phyloP scores from a whole-genome alignment of 164 flowering plant species.

The Paratinospora sagittata region DNA sequence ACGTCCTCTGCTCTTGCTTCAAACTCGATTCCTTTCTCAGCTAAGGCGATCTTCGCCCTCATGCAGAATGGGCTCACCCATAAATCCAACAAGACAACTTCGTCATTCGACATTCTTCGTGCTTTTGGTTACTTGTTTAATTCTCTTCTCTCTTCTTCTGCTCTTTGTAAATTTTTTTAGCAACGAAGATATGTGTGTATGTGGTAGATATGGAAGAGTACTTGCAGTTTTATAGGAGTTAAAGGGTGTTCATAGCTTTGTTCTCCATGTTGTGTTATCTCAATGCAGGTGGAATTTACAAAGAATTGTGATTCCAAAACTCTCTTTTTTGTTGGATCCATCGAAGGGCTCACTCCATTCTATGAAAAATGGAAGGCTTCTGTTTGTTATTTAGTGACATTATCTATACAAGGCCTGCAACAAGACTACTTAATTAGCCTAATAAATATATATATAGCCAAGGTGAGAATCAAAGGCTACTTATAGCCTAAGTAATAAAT shows the following conservation, averaged over 20 bases:
- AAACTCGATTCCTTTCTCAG: conserved; percentile 38
- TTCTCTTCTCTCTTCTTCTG: conserved; percentile 1
- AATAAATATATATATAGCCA: not conserved
- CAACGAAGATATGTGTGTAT: not conserved
- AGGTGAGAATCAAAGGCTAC: too few species aligned
- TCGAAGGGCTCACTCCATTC: not conserved
- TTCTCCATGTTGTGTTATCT: not conserved
- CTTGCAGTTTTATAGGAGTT: not conserved
- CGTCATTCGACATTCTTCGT: conserved; percentile 23
- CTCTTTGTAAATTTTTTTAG: not conserved
- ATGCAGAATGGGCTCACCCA: conserved; percentile 41
- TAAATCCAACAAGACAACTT: conserved; percentile 34
- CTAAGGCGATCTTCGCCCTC: conserved; percentile 43
- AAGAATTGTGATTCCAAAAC: not conserved
- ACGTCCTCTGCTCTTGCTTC: conserved; percentile 36
- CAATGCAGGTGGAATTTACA: conserved; percentile 1
- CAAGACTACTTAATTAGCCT: not conserved
- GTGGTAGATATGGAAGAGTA: too few species aligned
- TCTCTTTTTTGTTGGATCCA: conserved; percentile 5
- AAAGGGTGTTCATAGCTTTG: not conserved
- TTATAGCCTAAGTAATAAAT: not conserved
- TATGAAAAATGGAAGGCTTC: not conserved
- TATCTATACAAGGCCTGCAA: not conserved
- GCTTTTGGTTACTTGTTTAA: not conserved
- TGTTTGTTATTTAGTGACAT: not conserved